Evolutionary conservation across 2,329 filamentous ascomycete species (phyloP).

Genomic region (Hypoxylon sp.): DNA sequence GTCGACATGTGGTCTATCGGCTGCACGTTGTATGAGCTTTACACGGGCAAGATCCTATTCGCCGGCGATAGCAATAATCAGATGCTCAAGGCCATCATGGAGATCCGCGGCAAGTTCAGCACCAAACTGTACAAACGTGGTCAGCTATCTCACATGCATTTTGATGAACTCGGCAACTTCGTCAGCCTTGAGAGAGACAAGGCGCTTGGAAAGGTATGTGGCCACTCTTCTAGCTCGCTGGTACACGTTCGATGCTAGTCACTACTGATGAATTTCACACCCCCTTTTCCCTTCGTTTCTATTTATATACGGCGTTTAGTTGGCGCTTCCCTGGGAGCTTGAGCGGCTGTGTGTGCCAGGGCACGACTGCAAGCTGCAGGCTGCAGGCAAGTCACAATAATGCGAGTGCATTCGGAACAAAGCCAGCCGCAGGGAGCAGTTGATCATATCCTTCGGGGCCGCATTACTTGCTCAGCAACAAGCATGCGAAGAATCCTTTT

Average conservation of each 20-base stretch:
- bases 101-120: conserved; percentile 90
- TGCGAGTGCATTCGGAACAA: conserved; percentile 16
- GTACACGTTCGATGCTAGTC: conserved; percentile 1
- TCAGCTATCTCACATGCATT: conserved; percentile 77
- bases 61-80: conserved; percentile 96
- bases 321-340: conserved; percentile 8
- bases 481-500: conserved; percentile 18
- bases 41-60: conserved; percentile 97
- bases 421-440: conserved; percentile 18
- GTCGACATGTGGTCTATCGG: conserved; percentile 99
- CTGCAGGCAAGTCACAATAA: conserved; percentile 28
- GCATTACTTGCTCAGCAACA: conserved; percentile 8
- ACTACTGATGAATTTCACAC: conserved; percentile 1
- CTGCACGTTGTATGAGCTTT: conserved; percentile 95
- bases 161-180: conserved; percentile 86
- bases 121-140: conserved; percentile 88
- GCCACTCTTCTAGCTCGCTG: conserved; percentile 22
- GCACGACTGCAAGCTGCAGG: conserved; percentile 43
- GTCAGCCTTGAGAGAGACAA: conserved; percentile 86
- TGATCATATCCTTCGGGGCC: conserved; percentile 9
- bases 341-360: conserved; percentile 42
- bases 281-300: conserved; percentile 21
- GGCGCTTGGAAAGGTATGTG: conserved; percentile 78
- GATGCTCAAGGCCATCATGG: conserved; percentile 96
- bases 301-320: conserved; percentile 33